phyloP scores from a whole-genome alignment of 139 green algal genomes.

The Zygnema cylindricum region DNA sequence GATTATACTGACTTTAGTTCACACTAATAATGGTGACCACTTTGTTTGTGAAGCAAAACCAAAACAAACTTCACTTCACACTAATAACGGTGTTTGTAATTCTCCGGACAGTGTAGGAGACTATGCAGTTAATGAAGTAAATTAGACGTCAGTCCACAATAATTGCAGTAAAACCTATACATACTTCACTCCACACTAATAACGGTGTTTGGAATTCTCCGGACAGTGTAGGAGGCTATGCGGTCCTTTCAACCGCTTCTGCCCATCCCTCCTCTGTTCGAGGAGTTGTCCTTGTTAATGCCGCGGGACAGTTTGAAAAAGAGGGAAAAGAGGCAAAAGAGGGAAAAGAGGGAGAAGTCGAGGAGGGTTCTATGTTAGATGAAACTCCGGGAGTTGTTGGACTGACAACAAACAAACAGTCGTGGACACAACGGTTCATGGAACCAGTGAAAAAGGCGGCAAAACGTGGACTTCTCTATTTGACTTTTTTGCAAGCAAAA shows the following conservation, averaged over 20 bases:
- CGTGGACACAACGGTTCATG: too few relatives aligned
- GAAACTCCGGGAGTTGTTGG: background rate
- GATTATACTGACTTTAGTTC: too few relatives aligned
- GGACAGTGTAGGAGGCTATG: slow-evolving; percentile 60
- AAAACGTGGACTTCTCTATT: slow-evolving; percentile 30
- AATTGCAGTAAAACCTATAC: too few relatives aligned
- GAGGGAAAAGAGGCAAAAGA: background rate
- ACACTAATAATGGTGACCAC: too few relatives aligned
- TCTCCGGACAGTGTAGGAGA: too few relatives aligned
- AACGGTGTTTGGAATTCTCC: too few relatives aligned
- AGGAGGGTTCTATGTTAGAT: background rate
- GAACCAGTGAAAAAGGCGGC: slow-evolving; percentile 16
- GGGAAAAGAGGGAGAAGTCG: background rate
- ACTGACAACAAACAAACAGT: background rate
- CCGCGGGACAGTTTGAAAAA: slow-evolving; percentile 42
- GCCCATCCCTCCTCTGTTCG: slow-evolving; percentile 44
- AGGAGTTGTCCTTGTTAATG: slow-evolving; percentile 57
- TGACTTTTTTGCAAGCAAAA: slow-evolving; percentile 59
- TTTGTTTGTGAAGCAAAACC: too few relatives aligned
- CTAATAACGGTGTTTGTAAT: too few relatives aligned
- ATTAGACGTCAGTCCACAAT: too few relatives aligned
- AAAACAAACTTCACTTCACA: too few relatives aligned
- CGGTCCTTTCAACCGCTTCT: slow-evolving; percentile 41
- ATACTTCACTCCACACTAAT: too few relatives aligned
- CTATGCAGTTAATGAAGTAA: too few relatives aligned